A percentile compares a stretch with the other conserved stretches of the same genome.
Conservation (phyloP, 1,284 basidiomycete species). For the Papiliotrema flavescens region DNA sequence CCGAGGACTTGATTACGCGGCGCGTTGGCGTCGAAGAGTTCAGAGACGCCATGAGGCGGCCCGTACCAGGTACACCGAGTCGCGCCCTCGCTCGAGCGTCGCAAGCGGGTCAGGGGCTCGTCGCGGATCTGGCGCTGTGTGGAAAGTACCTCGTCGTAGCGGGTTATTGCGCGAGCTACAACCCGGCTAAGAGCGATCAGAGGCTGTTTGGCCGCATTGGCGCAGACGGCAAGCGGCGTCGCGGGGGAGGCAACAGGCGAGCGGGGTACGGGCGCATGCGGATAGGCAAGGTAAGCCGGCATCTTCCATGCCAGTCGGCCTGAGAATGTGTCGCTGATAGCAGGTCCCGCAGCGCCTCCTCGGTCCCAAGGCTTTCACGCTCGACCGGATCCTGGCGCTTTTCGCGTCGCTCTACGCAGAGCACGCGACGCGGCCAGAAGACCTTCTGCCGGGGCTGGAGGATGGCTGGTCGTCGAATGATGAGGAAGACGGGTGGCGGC, state of each 20-base stretch:
- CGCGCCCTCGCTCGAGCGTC: background rate
- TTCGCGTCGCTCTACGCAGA: slow-evolving; percentile 78
- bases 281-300: slow-evolving; percentile 37
- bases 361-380: slow-evolving; percentile 73
- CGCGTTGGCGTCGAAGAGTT: slow-evolving; percentile 28
- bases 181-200: slow-evolving; percentile 75
- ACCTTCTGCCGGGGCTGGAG: slow-evolving; percentile 19
- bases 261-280: slow-evolving; percentile 43
- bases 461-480: slow-evolving; percentile 11
- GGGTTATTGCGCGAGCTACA: slow-evolving; percentile 79
- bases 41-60: slow-evolving; percentile 16
- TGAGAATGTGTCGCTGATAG: slow-evolving; percentile 1
- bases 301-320: background rate
- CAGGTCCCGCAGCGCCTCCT: slow-evolving; percentile 73
- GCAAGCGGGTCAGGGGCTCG: background rate
- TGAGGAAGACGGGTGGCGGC: slow-evolving; percentile 14
- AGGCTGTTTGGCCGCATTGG: slow-evolving; percentile 68
- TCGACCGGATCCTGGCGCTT: slow-evolving; percentile 79
- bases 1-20: slow-evolving; percentile 37
- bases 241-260: slow-evolving; percentile 51
- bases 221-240: slow-evolving; percentile 62
- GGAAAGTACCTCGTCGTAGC: slow-evolving; percentile 76
- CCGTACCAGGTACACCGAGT: slow-evolving; percentile 2
- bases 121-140: slow-evolving; percentile 55
- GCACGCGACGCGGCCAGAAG: slow-evolving; percentile 56